Evolutionary conservation across 1,139 yeast species (phyloP).

Genomic region (Geotrichum aggregatum): DNA sequence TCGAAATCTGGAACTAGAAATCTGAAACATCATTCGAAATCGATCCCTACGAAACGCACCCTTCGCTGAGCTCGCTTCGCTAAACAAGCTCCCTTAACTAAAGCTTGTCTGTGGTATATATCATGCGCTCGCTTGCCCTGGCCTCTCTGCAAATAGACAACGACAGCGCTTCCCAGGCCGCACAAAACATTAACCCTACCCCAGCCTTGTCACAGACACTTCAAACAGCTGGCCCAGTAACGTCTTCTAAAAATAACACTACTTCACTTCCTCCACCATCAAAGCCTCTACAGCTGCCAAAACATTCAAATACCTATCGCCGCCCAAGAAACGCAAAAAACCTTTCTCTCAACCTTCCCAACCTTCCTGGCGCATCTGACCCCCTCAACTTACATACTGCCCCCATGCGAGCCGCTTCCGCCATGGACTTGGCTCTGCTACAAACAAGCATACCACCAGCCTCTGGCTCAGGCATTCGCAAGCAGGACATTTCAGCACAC

Average conservation of each 20-base stretch:
- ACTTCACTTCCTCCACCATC: constrained; percentile 5
- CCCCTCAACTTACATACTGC: neutral
- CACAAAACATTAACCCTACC: neutral
- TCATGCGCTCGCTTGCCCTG: constrained; percentile 3
- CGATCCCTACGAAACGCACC: no score
- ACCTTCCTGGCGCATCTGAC: neutral
- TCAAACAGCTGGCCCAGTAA: neutral
- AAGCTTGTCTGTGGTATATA: no score
- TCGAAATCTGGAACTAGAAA: no score
- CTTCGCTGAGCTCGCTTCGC: no score
- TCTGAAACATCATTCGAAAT: no score
- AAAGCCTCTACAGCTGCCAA: constrained; percentile 9
- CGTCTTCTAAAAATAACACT: constrained; percentile 5
- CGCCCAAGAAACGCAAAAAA: constrained; percentile 16
- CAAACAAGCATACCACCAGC: neutral
- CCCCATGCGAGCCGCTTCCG: constrained; percentile 2
- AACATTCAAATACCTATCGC: neutral
- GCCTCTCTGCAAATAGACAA: neutral
- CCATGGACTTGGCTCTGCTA: neutral
- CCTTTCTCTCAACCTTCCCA: constrained; percentile 12
- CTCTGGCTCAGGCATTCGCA: neutral
- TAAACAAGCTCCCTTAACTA: no score
- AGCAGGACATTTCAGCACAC: constrained; percentile 1
- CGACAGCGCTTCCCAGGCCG: neutral
- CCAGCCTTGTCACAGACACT: neutral